A percentile compares a stretch with the other conserved stretches of the same genome.
Evolutionary conservation across 345 rosid genomes (phyloP).

Genomic region (Physaria fendleri): DNA sequence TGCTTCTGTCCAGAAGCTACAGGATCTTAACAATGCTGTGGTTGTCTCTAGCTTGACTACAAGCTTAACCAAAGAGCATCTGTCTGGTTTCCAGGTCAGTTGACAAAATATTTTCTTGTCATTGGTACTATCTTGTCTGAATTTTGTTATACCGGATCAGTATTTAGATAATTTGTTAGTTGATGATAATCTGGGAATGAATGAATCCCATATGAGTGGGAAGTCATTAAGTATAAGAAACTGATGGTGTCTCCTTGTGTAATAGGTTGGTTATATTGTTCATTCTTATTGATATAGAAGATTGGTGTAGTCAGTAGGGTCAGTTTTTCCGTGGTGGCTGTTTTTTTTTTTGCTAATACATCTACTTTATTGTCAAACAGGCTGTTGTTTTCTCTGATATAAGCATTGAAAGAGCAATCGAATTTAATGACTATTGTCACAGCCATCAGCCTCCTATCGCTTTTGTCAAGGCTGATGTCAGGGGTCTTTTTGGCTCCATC

Average conservation of each 20-base stretch:
- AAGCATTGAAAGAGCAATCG: constrained; percentile 65
- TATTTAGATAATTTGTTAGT: background rate
- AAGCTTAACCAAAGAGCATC: constrained; percentile 62
- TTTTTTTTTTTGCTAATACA: constrained; percentile 3
- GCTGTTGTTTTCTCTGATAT: constrained; percentile 87
- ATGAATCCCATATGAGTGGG: background rate
- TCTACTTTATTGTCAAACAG: constrained; percentile 39
- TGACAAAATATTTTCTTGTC: background rate
- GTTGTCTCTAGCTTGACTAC: constrained; percentile 60
- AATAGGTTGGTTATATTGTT: background rate
- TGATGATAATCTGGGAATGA: background rate
- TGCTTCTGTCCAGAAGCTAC: constrained; percentile 89
- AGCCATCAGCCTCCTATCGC: constrained; percentile 80
- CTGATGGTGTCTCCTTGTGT: background rate
- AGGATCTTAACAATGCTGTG: constrained; percentile 94
- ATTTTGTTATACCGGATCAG: background rate
- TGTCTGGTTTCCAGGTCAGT: constrained; percentile 79
- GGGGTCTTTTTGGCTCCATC: constrained; percentile 93
- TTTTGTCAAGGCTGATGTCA: constrained; percentile 86
- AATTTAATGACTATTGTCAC: constrained; percentile 82
- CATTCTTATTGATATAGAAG: background rate
- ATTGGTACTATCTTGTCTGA: background rate
- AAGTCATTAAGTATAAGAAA: background rate
- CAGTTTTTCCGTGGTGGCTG: background rate
- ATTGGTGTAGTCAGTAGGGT: no score